Conservation (phyloP, 208 protist genomes). For the Porcisia deanei region DNA sequence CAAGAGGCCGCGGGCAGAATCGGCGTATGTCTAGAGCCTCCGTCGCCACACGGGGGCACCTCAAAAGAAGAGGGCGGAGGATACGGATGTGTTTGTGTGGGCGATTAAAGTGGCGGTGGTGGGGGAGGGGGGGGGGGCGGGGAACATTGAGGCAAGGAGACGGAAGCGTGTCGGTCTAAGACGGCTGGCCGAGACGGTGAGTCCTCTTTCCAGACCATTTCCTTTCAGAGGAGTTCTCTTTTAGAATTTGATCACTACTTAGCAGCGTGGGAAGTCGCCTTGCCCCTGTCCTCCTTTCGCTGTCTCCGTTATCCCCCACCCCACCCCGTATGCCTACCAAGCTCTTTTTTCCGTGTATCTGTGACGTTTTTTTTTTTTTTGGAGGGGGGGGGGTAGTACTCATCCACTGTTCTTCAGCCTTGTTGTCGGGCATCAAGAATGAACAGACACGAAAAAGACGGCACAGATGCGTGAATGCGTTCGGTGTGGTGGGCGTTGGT, state of each 20-base stretch:
- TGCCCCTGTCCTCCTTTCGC: neutral
- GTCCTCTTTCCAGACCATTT: neutral
- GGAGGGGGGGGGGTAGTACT: too few species aligned
- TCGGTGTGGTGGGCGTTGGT: neutral
- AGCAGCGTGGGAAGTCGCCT: neutral
- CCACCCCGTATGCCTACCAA: neutral
- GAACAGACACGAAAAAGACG: neutral
- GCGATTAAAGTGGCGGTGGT: too few species aligned
- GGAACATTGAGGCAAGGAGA: neutral
- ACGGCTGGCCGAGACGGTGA: neutral
- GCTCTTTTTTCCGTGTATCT: neutral
- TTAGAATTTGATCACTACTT: neutral
- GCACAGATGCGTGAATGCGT: neutral
- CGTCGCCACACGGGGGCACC: neutral
- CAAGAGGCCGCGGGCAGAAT: slow-evolving; percentile 33
- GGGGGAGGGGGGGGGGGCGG: neutral
- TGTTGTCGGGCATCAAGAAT: neutral
- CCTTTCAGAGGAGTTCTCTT: neutral
- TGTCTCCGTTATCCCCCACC: neutral
- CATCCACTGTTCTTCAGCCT: neutral
- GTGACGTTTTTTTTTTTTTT: neutral
- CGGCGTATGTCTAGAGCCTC: slow-evolving; percentile 19
- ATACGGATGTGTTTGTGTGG: neutral
- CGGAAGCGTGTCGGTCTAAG: neutral
- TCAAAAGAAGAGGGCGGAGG: neutral